Percentiles rank a stretch among this genome's conserved stretches.
Evolutionary conservation across 2,329 filamentous ascomycete genomes (phyloP).

Genomic region (Trichoderma cornu-damae): DNA sequence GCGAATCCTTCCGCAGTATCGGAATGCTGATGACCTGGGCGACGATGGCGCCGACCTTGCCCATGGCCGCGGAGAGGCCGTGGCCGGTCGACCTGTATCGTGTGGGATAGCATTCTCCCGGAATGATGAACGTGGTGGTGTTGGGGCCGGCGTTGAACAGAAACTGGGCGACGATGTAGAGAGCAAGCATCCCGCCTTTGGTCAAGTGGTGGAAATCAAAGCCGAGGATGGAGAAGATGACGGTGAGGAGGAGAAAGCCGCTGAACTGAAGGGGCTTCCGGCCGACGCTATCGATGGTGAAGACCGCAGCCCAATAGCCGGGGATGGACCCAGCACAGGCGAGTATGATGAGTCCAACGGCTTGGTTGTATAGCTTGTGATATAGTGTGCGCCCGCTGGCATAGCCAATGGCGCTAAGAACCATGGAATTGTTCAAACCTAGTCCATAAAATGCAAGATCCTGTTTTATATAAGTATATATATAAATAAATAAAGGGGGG

Average conservation of each 20-base stretch:
- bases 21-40: slow-evolving; percentile 62
- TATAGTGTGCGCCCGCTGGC: slow-evolving; percentile 59
- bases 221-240: slow-evolving; percentile 58
- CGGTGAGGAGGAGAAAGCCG: slow-evolving; percentile 57
- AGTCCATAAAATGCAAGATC: slow-evolving; percentile 67
- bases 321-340: slow-evolving; percentile 73
- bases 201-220: slow-evolving; percentile 51
- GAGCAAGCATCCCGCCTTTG: slow-evolving; percentile 47
- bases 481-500: too few relatives aligned
- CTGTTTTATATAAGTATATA: too few relatives aligned
- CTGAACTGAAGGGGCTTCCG: slow-evolving; percentile 69
- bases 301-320: slow-evolving; percentile 73
- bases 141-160: slow-evolving; percentile 64
- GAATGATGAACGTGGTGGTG: slow-evolving; percentile 60
- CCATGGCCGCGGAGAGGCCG: slow-evolving; percentile 60
- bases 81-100: slow-evolving; percentile 59
- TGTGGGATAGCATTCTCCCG: slow-evolving; percentile 61
- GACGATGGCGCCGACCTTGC: slow-evolving; percentile 63
- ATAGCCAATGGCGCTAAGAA: slow-evolving; percentile 69
- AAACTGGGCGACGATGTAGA: slow-evolving; percentile 62
- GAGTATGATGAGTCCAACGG: slow-evolving; percentile 71
- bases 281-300: slow-evolving; percentile 68
- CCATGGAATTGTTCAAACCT: slow-evolving; percentile 68
- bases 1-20: slow-evolving; percentile 52
- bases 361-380: slow-evolving; percentile 63